Conservation (phyloP, 1,139 yeast genomes). For the Yamadazyma pseudoaaseri region DNA sequence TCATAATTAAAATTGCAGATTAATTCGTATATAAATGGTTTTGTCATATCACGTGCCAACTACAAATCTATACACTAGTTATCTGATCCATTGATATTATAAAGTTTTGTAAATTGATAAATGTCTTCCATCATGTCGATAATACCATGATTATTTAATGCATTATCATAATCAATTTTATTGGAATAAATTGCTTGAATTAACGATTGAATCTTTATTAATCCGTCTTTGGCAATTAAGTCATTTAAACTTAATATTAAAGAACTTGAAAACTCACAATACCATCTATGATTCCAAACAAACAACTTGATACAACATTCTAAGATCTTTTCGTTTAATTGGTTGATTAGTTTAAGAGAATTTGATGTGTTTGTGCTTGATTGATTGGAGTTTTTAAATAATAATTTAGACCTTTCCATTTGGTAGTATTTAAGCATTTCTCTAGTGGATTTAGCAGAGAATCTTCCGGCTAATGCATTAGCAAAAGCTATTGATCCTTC, state of each 20-base stretch:
- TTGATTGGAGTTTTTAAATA: slow-evolving; percentile 27
- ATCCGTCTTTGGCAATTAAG: slow-evolving; percentile 73
- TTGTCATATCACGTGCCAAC: slow-evolving; percentile 13
- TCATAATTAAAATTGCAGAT: slow-evolving; percentile 1
- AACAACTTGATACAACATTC: slow-evolving; percentile 72
- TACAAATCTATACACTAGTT: slow-evolving; percentile 25
- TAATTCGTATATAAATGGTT: not conserved
- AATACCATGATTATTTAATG: slow-evolving; percentile 49
- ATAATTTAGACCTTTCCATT: slow-evolving; percentile 40
- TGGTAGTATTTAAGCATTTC: slow-evolving; percentile 69
- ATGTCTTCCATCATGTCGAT: slow-evolving; percentile 57
- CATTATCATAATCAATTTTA: slow-evolving; percentile 21
- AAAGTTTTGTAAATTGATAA: slow-evolving; percentile 48
- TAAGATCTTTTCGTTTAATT: slow-evolving; percentile 59
- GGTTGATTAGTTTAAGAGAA: slow-evolving; percentile 36
- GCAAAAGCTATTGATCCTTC: slow-evolving; percentile 85
- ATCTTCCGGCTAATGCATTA: slow-evolving; percentile 72
- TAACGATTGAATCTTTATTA: slow-evolving; percentile 71
- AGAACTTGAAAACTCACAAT: slow-evolving; percentile 79
- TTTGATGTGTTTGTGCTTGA: slow-evolving; percentile 22
- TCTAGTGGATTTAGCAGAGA: slow-evolving; percentile 77
- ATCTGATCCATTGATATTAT: slow-evolving; percentile 42
- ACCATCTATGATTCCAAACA: slow-evolving; percentile 99
- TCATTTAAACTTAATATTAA: slow-evolving; percentile 55
- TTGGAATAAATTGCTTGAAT: slow-evolving; percentile 70